A percentile compares a stretch with the other conserved stretches of the same genome.
phyloP scores from a whole-genome alignment of 148 eudicot genomes.

The Rhododendron molle region DNA sequence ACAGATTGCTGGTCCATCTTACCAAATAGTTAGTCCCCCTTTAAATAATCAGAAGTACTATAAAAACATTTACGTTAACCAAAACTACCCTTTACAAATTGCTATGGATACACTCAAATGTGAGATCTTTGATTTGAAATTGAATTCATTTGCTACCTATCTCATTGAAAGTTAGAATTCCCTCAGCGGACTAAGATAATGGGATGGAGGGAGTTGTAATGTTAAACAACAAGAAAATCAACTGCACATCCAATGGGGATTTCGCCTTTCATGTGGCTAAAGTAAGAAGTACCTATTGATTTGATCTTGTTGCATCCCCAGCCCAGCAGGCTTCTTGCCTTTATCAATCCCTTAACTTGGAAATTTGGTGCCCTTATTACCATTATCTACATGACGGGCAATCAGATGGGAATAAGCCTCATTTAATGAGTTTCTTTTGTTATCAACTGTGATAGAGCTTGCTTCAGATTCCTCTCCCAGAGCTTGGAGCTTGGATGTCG shows the following conservation, averaged over 20 bases:
- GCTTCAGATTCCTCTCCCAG: slow-evolving; percentile 98
- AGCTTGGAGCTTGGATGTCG: slow-evolving; percentile 70
- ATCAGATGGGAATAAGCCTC: slow-evolving; percentile 49
- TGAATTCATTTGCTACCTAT: background rate
- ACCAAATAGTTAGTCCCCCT: background rate
- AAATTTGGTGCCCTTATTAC: slow-evolving; percentile 28
- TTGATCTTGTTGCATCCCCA: slow-evolving; percentile 35
- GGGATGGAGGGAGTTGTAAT: background rate
- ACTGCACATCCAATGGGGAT: background rate
- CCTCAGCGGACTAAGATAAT: background rate
- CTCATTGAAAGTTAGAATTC: background rate
- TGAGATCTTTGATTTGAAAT: background rate
- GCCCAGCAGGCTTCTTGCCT: slow-evolving; percentile 35
- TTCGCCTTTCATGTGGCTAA: background rate
- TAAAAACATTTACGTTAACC: background rate
- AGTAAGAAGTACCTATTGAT: slow-evolving; percentile 42
- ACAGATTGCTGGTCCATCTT: background rate
- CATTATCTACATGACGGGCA: slow-evolving; percentile 27
- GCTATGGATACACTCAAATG: background rate
- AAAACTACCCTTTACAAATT: background rate
- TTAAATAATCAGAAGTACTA: background rate
- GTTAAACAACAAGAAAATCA: background rate
- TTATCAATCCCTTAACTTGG: slow-evolving; percentile 27
- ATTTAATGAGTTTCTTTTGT: slow-evolving; percentile 33
- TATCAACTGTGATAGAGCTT: slow-evolving; percentile 88